Evolutionary conservation across 1,139 yeast genomes (phyloP).

Genomic region (Hansenula lynferdii): DNA sequence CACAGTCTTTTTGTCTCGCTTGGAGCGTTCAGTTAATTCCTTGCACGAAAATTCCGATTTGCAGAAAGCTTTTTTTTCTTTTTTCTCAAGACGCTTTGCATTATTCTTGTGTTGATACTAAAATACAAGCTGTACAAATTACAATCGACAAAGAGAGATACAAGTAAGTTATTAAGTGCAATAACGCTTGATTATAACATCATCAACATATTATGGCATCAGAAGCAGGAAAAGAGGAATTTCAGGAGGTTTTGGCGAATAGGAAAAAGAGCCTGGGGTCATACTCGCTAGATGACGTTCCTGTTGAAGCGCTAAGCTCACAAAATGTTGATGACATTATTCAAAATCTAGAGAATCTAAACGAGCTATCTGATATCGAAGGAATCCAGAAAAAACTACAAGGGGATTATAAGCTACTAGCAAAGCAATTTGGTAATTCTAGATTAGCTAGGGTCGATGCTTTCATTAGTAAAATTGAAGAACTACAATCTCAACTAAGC

Average conservation of each 20-base stretch:
- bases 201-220: neutral
- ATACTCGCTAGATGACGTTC: neutral
- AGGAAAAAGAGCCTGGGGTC: neutral
- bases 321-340: neutral
- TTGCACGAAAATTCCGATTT: conserved; percentile 1
- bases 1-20: too few relatives aligned
- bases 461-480: conserved; percentile 23
- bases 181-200: too few relatives aligned
- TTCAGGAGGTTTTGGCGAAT: too few relatives aligned
- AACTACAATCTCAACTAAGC: conserved; percentile 12
- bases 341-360: conserved; percentile 6
- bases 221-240: neutral
- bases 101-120: neutral
- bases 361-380: conserved; percentile 15
- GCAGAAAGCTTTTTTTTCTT: conserved; percentile 1
- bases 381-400: conserved; percentile 23
- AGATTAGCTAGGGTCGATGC: conserved; percentile 27
- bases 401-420: conserved; percentile 24
- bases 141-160: too few relatives aligned
- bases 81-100: conserved; percentile 1
- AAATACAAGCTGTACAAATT: neutral
- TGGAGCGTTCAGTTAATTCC: neutral
- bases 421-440: conserved; percentile 24
- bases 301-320: neutral
- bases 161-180: too few relatives aligned